phyloP scores from a whole-genome alignment of 192 early-diverging fungal species.

The Dispira simplex region DNA sequence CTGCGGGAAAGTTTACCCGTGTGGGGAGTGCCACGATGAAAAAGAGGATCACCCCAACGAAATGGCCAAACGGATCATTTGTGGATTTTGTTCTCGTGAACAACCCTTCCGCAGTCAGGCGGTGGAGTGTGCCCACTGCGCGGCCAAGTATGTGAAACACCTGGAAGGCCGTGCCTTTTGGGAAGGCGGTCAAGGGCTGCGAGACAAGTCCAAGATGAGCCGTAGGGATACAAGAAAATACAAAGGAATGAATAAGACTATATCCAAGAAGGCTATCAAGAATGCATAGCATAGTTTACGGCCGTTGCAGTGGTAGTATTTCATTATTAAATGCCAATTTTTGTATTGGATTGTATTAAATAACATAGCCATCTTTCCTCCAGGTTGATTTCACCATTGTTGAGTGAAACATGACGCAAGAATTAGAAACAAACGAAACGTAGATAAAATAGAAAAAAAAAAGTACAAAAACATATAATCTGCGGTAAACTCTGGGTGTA shows the following conservation, averaged over 20 bases:
- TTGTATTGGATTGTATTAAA: too few relatives aligned
- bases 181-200: slow-evolving; percentile 82
- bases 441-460: too few relatives aligned
- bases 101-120: slow-evolving; percentile 36
- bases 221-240: slow-evolving; percentile 55
- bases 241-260: slow-evolving; percentile 40
- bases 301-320: neutral
- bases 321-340: too few relatives aligned
- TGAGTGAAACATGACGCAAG: too few relatives aligned
- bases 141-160: slow-evolving; percentile 36
- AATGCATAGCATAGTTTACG: neutral
- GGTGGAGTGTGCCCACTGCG: slow-evolving; percentile 39
- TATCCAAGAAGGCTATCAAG: slow-evolving; percentile 7
- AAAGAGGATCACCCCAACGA: slow-evolving; percentile 49
- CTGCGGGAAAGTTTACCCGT: slow-evolving; percentile 68
- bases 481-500: too few relatives aligned
- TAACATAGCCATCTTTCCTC: too few relatives aligned
- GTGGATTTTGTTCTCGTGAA: slow-evolving; percentile 72
- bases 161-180: slow-evolving; percentile 52
- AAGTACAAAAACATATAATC: too few relatives aligned
- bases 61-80: slow-evolving; percentile 67
- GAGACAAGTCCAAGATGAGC: slow-evolving; percentile 56
- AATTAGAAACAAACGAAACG: too few relatives aligned
- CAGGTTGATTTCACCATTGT: too few relatives aligned
- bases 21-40: slow-evolving; percentile 74